A percentile compares a stretch with the other conserved stretches of the same genome.
Evolutionary conservation across 73 alveolate genomes (phyloP).

Genomic region (Uronychia setigera): DNA sequence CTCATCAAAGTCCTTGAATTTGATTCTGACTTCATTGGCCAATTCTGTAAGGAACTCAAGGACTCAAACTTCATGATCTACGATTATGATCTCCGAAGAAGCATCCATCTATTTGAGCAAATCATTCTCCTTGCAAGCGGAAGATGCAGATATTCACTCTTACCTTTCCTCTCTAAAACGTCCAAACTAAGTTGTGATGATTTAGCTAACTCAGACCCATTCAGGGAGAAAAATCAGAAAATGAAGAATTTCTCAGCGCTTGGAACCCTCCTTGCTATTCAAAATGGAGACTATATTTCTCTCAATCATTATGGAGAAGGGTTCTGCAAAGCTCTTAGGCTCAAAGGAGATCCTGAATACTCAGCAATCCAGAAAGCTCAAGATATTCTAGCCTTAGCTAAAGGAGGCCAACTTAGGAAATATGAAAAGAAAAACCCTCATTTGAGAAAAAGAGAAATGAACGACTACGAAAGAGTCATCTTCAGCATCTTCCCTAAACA

Average conservation of each 20-base stretch:
- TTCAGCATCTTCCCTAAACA: neutral
- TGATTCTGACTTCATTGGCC: neutral
- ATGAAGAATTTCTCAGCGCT: neutral
- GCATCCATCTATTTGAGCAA: neutral
- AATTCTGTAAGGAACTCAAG: neutral
- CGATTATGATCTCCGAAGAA: neutral
- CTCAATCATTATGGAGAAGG: constrained; percentile 2
- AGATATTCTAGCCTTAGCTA: neutral
- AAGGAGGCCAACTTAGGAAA: neutral
- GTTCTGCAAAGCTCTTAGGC: neutral
- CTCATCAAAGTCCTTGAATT: neutral
- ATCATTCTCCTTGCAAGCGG: constrained; percentile 11
- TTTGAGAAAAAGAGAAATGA: neutral
- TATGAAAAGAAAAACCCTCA: constrained; percentile 1
- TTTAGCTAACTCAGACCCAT: neutral
- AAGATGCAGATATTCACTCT: constrained; percentile 1
- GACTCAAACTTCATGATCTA: neutral
- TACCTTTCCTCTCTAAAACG: neutral
- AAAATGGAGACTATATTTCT: neutral
- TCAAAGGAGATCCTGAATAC: neutral
- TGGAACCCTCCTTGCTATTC: neutral
- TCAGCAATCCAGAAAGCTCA: neutral
- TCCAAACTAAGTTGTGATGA: neutral
- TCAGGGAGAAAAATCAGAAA: neutral
- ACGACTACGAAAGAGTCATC: neutral